Conservation (phyloP, 352 stramenopile species). For the Sclerospora graminicola region DNA sequence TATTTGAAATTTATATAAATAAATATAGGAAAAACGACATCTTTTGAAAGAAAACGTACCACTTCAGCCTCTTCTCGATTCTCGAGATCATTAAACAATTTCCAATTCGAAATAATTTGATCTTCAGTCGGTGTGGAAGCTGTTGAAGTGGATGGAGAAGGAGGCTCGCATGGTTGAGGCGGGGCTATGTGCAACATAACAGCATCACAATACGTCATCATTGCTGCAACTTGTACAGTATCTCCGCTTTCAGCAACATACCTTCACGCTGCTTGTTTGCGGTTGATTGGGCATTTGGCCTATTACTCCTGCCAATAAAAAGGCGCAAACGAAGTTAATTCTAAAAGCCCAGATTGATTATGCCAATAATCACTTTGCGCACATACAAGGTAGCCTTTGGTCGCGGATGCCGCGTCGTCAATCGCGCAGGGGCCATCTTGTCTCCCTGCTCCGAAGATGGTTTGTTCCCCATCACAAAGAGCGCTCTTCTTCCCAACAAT, state of each 20-base stretch:
- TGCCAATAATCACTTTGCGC: too few species aligned
- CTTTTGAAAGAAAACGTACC: slow-evolving; percentile 33
- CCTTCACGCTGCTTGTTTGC: slow-evolving; percentile 15
- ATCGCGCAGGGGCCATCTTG: slow-evolving; percentile 7
- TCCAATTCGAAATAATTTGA: slow-evolving; percentile 72
- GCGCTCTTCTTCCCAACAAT: too few species aligned
- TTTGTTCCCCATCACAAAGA: slow-evolving; percentile 25
- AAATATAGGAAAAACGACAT: not conserved
- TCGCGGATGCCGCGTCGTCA: slow-evolving; percentile 15
- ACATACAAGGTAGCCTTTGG: slow-evolving; percentile 2
- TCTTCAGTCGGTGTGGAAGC: slow-evolving; percentile 35
- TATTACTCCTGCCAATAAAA: slow-evolving; percentile 10
- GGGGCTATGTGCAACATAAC: slow-evolving; percentile 11
- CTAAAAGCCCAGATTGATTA: not conserved
- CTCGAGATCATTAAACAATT: slow-evolving; percentile 82
- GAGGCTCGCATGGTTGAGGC: not conserved
- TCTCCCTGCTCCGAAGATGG: slow-evolving; percentile 9
- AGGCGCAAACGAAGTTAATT: not conserved
- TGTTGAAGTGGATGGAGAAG: slow-evolving; percentile 19
- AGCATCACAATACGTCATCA: not conserved
- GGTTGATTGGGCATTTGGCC: not conserved
- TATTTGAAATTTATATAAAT: not conserved
- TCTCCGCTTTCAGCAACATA: not conserved
- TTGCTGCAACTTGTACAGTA: slow-evolving; percentile 3
- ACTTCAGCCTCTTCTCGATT: slow-evolving; percentile 78